Conservation (phyloP, 192 early-diverging fungal species). For the Backusella parvicylindrica region DNA sequence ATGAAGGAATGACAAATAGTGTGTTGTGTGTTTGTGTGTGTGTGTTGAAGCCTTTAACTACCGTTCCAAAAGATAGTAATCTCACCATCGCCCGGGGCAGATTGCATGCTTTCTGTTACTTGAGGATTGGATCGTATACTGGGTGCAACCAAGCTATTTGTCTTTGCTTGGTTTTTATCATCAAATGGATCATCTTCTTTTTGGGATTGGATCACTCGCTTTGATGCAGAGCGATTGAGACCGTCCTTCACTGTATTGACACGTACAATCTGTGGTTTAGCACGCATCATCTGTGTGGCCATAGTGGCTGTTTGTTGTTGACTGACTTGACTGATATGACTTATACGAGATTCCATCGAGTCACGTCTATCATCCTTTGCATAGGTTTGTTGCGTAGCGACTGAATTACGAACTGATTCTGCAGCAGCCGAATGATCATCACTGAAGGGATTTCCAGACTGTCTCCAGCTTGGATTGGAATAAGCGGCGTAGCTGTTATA, state of each 20-base stretch:
- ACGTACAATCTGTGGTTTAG: slow-evolving; percentile 32
- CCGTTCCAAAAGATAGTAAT: slow-evolving; percentile 38
- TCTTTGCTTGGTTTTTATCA: slow-evolving; percentile 6
- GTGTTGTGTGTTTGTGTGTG: neutral
- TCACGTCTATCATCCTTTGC: neutral
- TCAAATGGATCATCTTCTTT: neutral
- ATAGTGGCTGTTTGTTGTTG: neutral
- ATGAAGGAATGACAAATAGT: neutral
- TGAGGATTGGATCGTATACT: neutral
- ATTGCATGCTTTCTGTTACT: slow-evolving; percentile 25
- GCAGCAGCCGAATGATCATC: neutral
- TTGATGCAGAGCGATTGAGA: slow-evolving; percentile 15
- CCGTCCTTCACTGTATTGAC: slow-evolving; percentile 32
- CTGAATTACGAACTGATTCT: neutral
- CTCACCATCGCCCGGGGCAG: slow-evolving; percentile 34
- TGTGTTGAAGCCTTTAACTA: neutral
- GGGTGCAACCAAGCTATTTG: neutral
- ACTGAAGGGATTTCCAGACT: neutral
- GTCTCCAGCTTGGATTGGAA: neutral
- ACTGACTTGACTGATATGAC: neutral
- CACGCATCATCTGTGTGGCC: slow-evolving; percentile 32
- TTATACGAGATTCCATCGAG: slow-evolving; percentile 5
- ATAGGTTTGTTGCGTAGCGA: neutral
- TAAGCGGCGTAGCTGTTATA: neutral
- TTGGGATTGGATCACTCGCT: slow-evolving; percentile 18